These are phyloP conservation scores for Wickerhamomyces sydowiorum DNA, from an alignment of 805 yeast genomes.

Conservation along the genomic window DNA sequence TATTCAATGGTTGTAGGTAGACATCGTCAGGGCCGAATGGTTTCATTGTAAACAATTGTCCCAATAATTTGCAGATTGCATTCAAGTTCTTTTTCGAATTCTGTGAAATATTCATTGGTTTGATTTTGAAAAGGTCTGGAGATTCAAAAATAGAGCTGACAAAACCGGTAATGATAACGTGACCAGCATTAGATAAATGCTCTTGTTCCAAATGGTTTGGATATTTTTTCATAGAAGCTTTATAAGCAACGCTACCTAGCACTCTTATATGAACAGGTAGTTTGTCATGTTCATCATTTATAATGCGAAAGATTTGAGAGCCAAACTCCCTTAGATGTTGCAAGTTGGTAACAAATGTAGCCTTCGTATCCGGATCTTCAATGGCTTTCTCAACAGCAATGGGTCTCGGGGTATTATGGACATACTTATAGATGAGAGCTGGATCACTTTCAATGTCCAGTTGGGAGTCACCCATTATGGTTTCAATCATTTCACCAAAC, in stretches of 20 bases:
- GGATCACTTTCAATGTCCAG: slow-evolving; percentile 82
- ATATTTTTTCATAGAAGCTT: slow-evolving; percentile 35
- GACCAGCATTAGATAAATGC: slow-evolving; percentile 64
- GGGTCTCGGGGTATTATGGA: slow-evolving; percentile 34
- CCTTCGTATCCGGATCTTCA: slow-evolving; percentile 69
- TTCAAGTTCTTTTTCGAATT: slow-evolving; percentile 40
- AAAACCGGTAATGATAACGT: slow-evolving; percentile 50
- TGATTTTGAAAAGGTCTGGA: slow-evolving; percentile 57
- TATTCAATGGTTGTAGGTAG: slow-evolving; percentile 76
- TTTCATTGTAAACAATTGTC: slow-evolving; percentile 62
- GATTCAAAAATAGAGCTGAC: slow-evolving; percentile 38
- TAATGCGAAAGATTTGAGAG: slow-evolving; percentile 49
- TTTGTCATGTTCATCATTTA: slow-evolving; percentile 37
- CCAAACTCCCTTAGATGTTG: slow-evolving; percentile 69
- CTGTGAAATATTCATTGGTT: slow-evolving; percentile 13
- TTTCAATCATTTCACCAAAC: slow-evolving; percentile 32
- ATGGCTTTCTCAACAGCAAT: slow-evolving; percentile 65
- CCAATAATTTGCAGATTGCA: slow-evolving; percentile 51
- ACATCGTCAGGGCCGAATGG: slow-evolving; percentile 58
- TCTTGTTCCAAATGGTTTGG: slow-evolving; percentile 57
- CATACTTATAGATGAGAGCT: slow-evolving; percentile 38
- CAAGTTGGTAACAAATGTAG: slow-evolving; percentile 64
- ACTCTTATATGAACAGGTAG: slow-evolving; percentile 55
- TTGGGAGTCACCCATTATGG: slow-evolving; percentile 27
- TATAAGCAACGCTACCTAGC: slow-evolving; percentile 43